Percentiles rank a stretch among this genome's conserved stretches.
phyloP scores from a whole-genome alignment of 78 protist genomes.

The Dictyostelium firmibasis region DNA sequence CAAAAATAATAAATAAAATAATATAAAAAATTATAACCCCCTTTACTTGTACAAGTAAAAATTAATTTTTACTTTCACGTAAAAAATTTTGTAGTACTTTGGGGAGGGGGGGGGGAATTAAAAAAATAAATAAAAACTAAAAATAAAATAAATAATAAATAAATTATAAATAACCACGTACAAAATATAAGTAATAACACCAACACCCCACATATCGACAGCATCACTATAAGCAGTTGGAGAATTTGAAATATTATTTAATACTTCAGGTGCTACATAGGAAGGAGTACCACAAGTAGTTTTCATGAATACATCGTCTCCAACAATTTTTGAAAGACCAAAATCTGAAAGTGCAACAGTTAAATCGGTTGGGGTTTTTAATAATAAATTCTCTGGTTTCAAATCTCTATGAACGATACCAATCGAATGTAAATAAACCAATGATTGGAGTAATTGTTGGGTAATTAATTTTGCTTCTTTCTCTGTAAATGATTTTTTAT shows the following conservation, averaged over 20 bases:
- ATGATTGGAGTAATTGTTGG: slow-evolving; percentile 76
- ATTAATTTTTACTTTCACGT: too few relatives aligned
- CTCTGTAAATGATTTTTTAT: slow-evolving; percentile 83
- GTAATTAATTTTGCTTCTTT: slow-evolving; percentile 79
- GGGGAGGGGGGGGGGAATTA: too few relatives aligned
- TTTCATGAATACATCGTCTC: slow-evolving; percentile 56
- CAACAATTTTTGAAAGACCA: slow-evolving; percentile 83
- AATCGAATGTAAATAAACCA: slow-evolving; percentile 83
- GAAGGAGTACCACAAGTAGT: slow-evolving; percentile 92
- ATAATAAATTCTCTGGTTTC: slow-evolving; percentile 91
- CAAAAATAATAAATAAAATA: too few relatives aligned
- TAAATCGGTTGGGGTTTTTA: slow-evolving; percentile 20
- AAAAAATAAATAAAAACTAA: too few relatives aligned
- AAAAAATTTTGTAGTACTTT: background rate
- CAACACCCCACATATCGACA: slow-evolving; percentile 87
- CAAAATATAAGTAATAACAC: slow-evolving; percentile 83
- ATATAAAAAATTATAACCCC: too few relatives aligned
- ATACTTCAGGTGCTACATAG: slow-evolving; percentile 83
- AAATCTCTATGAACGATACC: slow-evolving; percentile 92
- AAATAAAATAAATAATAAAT: background rate
- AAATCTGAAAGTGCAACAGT: slow-evolving; percentile 87
- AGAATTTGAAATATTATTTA: slow-evolving; percentile 16
- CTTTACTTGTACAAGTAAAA: too few relatives aligned
- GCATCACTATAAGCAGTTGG: slow-evolving; percentile 68
- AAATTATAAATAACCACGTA: slow-evolving; percentile 20